Evolutionary conservation across 2,329 filamentous ascomycete genomes (phyloP).

Genomic region (Aspergillus sergii): DNA sequence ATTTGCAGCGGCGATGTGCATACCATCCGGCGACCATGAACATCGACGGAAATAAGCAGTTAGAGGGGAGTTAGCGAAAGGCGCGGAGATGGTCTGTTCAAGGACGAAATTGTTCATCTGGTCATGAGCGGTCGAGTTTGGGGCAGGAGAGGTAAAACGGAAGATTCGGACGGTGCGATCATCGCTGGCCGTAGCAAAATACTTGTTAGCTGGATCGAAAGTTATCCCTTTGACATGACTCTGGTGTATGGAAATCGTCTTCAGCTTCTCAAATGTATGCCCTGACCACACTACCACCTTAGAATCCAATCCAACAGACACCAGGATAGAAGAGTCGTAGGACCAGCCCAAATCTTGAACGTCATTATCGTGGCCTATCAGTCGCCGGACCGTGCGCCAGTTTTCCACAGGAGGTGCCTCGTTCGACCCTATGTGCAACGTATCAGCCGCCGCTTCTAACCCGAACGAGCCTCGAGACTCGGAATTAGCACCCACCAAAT

Average conservation of each 20-base stretch:
- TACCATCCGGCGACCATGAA: slow-evolving; percentile 96
- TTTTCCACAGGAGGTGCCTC: slow-evolving; percentile 94
- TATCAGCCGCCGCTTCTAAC: slow-evolving; percentile 6
- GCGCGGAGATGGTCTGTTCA: slow-evolving; percentile 84
- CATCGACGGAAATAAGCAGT: slow-evolving; percentile 96
- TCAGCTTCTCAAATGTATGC: slow-evolving; percentile 96
- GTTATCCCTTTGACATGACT: slow-evolving; percentile 99
- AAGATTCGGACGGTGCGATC: slow-evolving; percentile 97
- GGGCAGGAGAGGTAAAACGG: slow-evolving; percentile 84
- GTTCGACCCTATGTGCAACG: slow-evolving; percentile 64
- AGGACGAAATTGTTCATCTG: slow-evolving; percentile 96
- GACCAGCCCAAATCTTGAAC: slow-evolving; percentile 98
- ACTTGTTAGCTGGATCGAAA: slow-evolving; percentile 98
- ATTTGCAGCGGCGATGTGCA: slow-evolving; percentile 95
- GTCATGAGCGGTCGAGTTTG: slow-evolving; percentile 91
- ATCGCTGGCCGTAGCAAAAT: slow-evolving; percentile 97
- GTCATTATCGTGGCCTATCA: slow-evolving; percentile 97
- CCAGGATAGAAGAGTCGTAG: slow-evolving; percentile 89
- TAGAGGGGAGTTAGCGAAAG: slow-evolving; percentile 87
- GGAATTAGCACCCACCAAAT: slow-evolving; percentile 64
- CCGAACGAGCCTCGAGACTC: not conserved
- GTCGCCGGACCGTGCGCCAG: slow-evolving; percentile 90
- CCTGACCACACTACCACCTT: slow-evolving; percentile 99
- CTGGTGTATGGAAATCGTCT: slow-evolving; percentile 88
- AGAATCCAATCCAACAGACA: slow-evolving; percentile 94